phyloP scores from a whole-genome alignment of 139 green algal species.

The Nannochloris sp. region DNA sequence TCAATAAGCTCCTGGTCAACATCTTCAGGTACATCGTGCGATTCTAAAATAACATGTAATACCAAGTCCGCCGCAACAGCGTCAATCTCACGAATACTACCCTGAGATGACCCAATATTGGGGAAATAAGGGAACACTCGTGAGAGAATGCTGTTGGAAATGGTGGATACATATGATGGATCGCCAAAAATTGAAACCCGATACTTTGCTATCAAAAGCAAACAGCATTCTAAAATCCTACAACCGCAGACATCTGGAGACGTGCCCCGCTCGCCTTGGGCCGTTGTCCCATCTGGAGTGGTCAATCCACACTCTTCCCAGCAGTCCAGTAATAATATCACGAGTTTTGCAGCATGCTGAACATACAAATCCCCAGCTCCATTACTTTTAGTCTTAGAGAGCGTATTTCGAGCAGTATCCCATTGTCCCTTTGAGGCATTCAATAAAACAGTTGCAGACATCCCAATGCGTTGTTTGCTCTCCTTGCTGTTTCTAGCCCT shows the following conservation, averaged over 20 bases:
- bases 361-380: background rate
- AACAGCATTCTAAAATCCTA: background rate
- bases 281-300: background rate
- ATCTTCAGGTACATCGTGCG: background rate
- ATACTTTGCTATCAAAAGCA: background rate
- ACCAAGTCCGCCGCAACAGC: background rate
- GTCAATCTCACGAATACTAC: background rate
- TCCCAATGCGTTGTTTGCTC: too few species aligned
- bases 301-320: background rate
- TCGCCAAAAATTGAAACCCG: background rate
- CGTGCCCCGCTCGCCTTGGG: background rate
- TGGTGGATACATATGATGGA: background rate
- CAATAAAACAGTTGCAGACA: too few species aligned
- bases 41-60: background rate
- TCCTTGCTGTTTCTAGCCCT: too few species aligned
- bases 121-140: background rate
- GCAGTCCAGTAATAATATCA: background rate
- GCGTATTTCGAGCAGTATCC: too few species aligned
- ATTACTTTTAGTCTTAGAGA: background rate
- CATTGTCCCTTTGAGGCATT: too few species aligned
- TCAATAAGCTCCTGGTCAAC: background rate
- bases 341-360: background rate
- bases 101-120: background rate
- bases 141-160: background rate
- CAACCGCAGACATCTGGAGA: background rate